Base-by-base conservation (phyloP, 1,284 basidiomycete species). In the Stygiomarasmius scandens region DNA sequence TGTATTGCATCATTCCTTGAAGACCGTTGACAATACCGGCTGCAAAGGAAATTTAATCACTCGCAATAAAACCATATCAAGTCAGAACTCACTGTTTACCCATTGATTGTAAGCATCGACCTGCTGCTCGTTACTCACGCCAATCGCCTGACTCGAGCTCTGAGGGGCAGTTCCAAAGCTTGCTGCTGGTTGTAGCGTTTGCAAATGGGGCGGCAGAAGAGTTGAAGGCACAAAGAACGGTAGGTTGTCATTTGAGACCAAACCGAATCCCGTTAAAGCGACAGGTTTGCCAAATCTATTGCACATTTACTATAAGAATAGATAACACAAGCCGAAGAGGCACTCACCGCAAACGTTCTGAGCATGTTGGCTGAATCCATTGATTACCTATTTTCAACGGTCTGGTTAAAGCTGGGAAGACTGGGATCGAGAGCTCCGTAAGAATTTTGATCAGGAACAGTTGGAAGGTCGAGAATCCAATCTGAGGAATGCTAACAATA, bases 361-460 rank as follows among this genome's bases (percentile, higher is more conserved):
- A n/a, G n/a, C n/a, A n/a, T n/a, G n/a, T n/a, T n/a, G n/a, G n/a
- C n/a, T n/a, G 63, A 55, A 89, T 87, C 85, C 85, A 89, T 38
- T 75, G 67, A 48, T 75, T 60, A 45, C 85, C 86, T 22, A 66
- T 66, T n/a, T 54, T 82, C 70, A 34, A 87, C 64, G 0, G 75
- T 78, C 58, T 81, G 80, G 60, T 83, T 77, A 68, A 82, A 84
- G n/a, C 75, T 61, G 23, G 77, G 69, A 52, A 81, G 69, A 60
- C 71, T 75, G 23, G 78, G 76, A 64, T 85, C 81, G 29, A 68
- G 60, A 16, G 72, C 58, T 22, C 70, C 76, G 62, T 86, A 87
- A 32, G 66, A 67, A 59, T 81, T 77, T 68, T 89, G 86, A 66
- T 89, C 86, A 20, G 87, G 76, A 89, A 87, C 16, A 87, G 63